A percentile compares a stretch with the other conserved stretches of the same genome.
phyloP scores from a whole-genome alignment of 345 rosid species.

The Hibiscus syriacus region DNA sequence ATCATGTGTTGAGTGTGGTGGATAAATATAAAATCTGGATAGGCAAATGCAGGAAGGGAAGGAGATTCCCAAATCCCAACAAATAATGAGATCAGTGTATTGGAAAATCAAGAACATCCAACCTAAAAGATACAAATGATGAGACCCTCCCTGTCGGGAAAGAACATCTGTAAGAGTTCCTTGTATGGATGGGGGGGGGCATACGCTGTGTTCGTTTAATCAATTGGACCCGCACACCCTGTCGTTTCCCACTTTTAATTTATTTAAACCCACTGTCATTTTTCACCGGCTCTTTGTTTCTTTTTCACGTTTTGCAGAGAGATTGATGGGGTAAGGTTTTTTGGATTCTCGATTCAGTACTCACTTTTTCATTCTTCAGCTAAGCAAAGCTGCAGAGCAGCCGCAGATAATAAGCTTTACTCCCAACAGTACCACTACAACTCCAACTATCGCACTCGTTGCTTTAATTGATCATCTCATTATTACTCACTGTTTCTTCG shows the following conservation, averaged over 20 bases:
- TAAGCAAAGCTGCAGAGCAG: too few relatives aligned
- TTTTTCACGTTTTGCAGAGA: not conserved
- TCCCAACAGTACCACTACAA: conserved; percentile 8
- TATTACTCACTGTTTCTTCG: not conserved
- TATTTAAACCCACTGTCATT: not conserved
- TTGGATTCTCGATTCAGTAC: conserved; percentile 9
- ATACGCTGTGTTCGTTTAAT: not conserved
- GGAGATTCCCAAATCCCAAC: conserved; percentile 5
- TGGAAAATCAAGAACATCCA: conserved; percentile 12
- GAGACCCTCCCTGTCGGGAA: not conserved
- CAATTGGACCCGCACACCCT: conserved; percentile 13
- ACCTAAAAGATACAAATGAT: conserved; percentile 10
- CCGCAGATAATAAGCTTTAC: not conserved
- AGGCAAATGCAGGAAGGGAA: not conserved
- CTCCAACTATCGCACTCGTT: conserved; percentile 14
- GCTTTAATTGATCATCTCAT: not conserved
- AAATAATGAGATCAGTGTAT: not conserved
- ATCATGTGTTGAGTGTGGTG: too few relatives aligned
- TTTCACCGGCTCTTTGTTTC: conserved; percentile 14
- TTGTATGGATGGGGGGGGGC: conserved; percentile 12
- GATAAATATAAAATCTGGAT: not conserved
- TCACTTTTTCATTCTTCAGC: conserved; percentile 8
- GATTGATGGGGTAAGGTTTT: conserved; percentile 5
- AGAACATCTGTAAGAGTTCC: conserved; percentile 5
- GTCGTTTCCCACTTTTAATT: not conserved